Conservation (phyloP, 31 red algal genomes). For the Odonthalia washingtoniensis region DNA sequence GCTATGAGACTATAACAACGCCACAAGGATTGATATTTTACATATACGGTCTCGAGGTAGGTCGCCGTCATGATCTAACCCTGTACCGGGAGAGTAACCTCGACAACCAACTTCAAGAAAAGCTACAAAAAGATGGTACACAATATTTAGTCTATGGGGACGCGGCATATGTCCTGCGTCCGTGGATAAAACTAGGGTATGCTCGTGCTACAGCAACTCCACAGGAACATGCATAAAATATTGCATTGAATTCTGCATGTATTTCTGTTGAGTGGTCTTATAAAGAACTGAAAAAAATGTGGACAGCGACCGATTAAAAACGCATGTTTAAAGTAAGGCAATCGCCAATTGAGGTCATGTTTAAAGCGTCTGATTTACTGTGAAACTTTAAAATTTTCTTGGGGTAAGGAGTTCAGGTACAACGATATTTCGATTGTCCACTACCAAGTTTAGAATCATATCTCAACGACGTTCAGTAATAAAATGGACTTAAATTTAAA, state of each 20-base stretch:
- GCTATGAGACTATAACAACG: slow-evolving; percentile 15
- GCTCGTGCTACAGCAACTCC: neutral
- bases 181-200: neutral
- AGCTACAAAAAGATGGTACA: neutral
- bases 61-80: neutral
- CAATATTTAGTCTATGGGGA: neutral
- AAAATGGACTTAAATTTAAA: no score
- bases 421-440: no score
- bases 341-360: neutral
- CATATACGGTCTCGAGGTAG: neutral
- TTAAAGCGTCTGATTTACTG: no score
- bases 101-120: neutral
- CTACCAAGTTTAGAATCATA: no score
- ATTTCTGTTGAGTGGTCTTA: neutral
- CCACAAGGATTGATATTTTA: neutral
- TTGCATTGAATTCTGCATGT: no score
- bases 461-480: no score
- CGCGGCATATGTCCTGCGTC: neutral
- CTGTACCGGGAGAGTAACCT: neutral
- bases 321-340: neutral
- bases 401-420: no score
- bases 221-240: neutral
- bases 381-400: no score
- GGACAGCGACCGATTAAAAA: neutral
- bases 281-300: neutral